A percentile compares a stretch with the other conserved stretches of the same genome.
phyloP scores from a whole-genome alignment of 2,329 filamentous ascomycete species.

The Elsinoe batatas region DNA sequence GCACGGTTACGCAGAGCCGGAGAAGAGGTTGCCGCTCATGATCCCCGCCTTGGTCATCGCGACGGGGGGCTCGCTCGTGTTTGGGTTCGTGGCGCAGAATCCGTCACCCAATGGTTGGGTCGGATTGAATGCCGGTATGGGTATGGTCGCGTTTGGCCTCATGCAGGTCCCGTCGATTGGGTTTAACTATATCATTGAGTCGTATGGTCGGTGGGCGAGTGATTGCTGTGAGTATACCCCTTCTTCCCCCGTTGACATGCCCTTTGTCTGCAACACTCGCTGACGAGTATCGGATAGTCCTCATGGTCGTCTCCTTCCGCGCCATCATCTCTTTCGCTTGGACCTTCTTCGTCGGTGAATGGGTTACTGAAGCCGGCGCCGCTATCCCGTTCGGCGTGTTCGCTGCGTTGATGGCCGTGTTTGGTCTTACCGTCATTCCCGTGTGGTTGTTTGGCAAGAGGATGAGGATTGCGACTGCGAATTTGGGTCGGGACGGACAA shows the following conservation, averaged over 20 bases:
- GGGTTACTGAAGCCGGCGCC: slow-evolving; percentile 35
- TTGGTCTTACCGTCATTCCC: slow-evolving; percentile 32
- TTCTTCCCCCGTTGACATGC: neutral
- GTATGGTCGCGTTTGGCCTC: slow-evolving; percentile 33
- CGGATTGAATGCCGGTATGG: slow-evolving; percentile 31
- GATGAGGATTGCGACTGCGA: slow-evolving; percentile 32
- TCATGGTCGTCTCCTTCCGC: slow-evolving; percentile 41
- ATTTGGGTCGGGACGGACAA: slow-evolving; percentile 4
- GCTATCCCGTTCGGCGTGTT: slow-evolving; percentile 46
- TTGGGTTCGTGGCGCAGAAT: slow-evolving; percentile 33
- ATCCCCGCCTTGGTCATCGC: slow-evolving; percentile 31
- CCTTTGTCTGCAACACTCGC: no score
- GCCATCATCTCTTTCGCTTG: slow-evolving; percentile 44
- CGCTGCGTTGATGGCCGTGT: slow-evolving; percentile 42
- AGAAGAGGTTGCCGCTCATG: slow-evolving; percentile 30
- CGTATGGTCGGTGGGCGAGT: slow-evolving; percentile 23
- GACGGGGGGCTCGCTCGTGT: slow-evolving; percentile 29
- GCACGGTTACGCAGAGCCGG: slow-evolving; percentile 32
- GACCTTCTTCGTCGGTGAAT: slow-evolving; percentile 45
- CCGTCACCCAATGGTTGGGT: slow-evolving; percentile 30
- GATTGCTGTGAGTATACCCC: slow-evolving; percentile 34
- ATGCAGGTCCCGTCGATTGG: slow-evolving; percentile 35
- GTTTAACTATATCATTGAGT: slow-evolving; percentile 34
- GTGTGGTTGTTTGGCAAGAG: slow-evolving; percentile 33
- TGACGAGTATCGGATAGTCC: slow-evolving; percentile 24